A percentile compares a stretch with the other conserved stretches of the same genome.
These are phyloP conservation scores for Gaultheria prostrata DNA, from an alignment of 148 eudicot species.

Conservation along the genomic window DNA sequence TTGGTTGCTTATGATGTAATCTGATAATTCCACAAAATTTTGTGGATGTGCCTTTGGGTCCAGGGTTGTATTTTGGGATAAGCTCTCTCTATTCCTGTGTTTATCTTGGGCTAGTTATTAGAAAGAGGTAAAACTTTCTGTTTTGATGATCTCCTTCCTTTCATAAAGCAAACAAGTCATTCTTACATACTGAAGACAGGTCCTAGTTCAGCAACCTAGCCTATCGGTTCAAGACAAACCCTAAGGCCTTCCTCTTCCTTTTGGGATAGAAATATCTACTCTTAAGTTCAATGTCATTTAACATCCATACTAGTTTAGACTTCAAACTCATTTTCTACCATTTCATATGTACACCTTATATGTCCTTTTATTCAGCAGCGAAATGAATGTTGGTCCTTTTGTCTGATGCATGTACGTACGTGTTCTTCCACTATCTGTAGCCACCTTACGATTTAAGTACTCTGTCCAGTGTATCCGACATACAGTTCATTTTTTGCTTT, in stretches of 20 bases:
- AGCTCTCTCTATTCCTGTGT: neutral
- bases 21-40: neutral
- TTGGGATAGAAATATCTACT: neutral
- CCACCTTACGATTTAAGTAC: neutral
- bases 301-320: neutral
- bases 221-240: neutral
- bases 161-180: neutral
- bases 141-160: neutral
- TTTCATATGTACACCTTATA: neutral
- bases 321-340: neutral
- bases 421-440: neutral
- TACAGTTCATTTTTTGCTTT: neutral
- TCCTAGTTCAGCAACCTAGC: neutral
- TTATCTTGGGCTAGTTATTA: neutral
- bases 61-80: neutral
- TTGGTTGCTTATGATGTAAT: constrained; percentile 2
- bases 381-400: neutral
- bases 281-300: neutral
- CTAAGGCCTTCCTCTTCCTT: neutral
- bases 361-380: neutral
- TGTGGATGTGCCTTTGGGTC: neutral
- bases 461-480: neutral
- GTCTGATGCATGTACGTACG: neutral
- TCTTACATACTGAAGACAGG: neutral
- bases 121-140: neutral